These are phyloP conservation scores for Penicillium goetzii DNA, from an alignment of 495 filamentous ascomycete genomes.

Conservation along the genomic window DNA sequence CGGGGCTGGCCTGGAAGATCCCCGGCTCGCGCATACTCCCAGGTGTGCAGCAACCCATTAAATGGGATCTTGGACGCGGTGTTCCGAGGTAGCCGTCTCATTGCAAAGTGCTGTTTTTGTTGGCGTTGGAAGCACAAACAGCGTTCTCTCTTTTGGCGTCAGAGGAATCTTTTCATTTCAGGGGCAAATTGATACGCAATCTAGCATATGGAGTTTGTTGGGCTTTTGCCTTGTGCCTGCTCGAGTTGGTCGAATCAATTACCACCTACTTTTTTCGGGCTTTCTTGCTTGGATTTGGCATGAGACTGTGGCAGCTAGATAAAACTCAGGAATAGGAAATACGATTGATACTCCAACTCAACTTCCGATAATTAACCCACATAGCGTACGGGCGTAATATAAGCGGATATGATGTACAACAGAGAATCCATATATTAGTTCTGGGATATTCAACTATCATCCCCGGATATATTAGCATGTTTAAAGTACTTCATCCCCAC, in stretches of 20 bases:
- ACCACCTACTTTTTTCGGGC: background rate
- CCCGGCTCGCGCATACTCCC: conserved; percentile 11
- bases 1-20: conserved; percentile 11
- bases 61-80: background rate
- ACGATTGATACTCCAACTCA: background rate
- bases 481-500: conserved; percentile 99
- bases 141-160: conserved; percentile 8
- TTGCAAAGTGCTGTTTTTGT: background rate
- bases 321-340: background rate
- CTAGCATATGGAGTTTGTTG: conserved; percentile 1
- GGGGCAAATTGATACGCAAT: background rate
- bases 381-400: no score
- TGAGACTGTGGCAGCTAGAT: background rate
- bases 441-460: conserved; percentile 47
- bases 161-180: background rate
- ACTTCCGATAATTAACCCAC: background rate
- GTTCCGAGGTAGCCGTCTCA: background rate
- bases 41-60: conserved; percentile 25
- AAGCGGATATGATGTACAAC: background rate
- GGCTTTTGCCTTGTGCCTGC: background rate
- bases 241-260: background rate
- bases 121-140: conserved; percentile 10
- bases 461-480: conserved; percentile 83
- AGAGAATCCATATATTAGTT: background rate
- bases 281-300: background rate